Percentiles rank a stretch among this genome's conserved stretches.
Conservation (phyloP, 2,329 filamentous ascomycete species). For the Fusarium decemcellulare region DNA sequence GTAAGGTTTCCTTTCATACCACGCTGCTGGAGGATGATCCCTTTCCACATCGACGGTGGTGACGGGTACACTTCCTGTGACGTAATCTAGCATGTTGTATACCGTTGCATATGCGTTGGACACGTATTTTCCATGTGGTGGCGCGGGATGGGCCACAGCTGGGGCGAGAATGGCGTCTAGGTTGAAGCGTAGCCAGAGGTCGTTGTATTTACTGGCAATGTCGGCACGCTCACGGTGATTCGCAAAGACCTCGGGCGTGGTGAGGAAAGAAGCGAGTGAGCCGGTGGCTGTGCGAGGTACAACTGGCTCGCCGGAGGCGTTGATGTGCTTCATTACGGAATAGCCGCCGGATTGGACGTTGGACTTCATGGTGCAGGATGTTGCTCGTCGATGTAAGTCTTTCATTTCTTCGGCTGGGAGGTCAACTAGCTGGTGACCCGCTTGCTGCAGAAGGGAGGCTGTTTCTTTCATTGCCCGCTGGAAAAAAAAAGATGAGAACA, state of each 20-base stretch:
- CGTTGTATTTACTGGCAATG: not conserved
- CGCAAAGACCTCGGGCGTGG: too few relatives aligned
- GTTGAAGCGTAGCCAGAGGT: slow-evolving; percentile 1
- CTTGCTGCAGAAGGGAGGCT: not conserved
- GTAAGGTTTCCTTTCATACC: too few relatives aligned
- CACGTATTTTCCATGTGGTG: not conserved
- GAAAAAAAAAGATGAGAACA: too few relatives aligned
- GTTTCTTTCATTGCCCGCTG: not conserved
- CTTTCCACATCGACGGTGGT: too few relatives aligned
- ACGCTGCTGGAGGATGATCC: too few relatives aligned
- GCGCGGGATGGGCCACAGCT: slow-evolving; percentile 1
- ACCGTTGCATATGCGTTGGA: too few relatives aligned
- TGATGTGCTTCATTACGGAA: slow-evolving; percentile 1
- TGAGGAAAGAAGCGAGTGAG: not conserved
- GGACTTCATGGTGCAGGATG: slow-evolving; percentile 12
- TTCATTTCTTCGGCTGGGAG: slow-evolving; percentile 6
- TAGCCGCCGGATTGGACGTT: slow-evolving; percentile 9
- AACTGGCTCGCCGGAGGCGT: slow-evolving; percentile 10
- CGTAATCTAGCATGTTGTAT: too few relatives aligned
- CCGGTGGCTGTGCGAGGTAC: slow-evolving; percentile 10
- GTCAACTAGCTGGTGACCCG: slow-evolving; percentile 2
- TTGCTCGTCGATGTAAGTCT: slow-evolving; percentile 1
- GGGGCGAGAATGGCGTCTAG: slow-evolving; percentile 1
- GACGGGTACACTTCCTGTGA: too few relatives aligned
- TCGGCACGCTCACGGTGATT: not conserved